A percentile compares a stretch with the other conserved stretches of the same genome.
Evolutionary conservation across 2,329 filamentous ascomycete genomes (phyloP).

Genomic region (Hypoxylon sp.): DNA sequence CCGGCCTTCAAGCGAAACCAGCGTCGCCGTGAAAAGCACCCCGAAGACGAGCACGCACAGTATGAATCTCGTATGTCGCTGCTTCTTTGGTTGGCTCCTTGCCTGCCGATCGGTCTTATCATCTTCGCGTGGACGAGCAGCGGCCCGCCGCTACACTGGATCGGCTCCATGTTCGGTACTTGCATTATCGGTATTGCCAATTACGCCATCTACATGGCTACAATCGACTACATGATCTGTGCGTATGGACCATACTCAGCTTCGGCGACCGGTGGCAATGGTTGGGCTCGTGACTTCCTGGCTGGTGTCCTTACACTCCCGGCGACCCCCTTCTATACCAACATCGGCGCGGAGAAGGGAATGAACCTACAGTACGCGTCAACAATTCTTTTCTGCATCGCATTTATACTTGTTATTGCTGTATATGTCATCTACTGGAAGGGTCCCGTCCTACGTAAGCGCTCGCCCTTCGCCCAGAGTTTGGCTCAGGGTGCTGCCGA

Average conservation of each 20-base stretch:
- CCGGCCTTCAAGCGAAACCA: slow-evolving; percentile 62
- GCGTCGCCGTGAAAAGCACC: slow-evolving; percentile 59
- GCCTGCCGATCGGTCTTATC: slow-evolving; percentile 72
- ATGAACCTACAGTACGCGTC: slow-evolving; percentile 67
- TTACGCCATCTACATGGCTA: slow-evolving; percentile 74
- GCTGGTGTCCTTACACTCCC: slow-evolving; percentile 75
- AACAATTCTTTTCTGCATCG: slow-evolving; percentile 66
- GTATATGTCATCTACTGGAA: slow-evolving; percentile 71
- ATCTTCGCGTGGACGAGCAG: slow-evolving; percentile 73
- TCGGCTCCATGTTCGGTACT: slow-evolving; percentile 72
- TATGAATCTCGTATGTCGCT: slow-evolving; percentile 71
- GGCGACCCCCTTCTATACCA: slow-evolving; percentile 68
- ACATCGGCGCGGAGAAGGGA: slow-evolving; percentile 59
- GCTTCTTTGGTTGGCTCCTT: slow-evolving; percentile 70
- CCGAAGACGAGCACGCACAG: slow-evolving; percentile 69
- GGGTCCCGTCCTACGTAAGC: slow-evolving; percentile 64
- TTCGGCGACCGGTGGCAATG: slow-evolving; percentile 76
- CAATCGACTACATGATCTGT: slow-evolving; percentile 76
- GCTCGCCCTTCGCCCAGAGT: slow-evolving; percentile 70
- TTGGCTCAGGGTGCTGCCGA: slow-evolving; percentile 60
- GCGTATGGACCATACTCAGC: slow-evolving; percentile 76
- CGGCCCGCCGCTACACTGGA: slow-evolving; percentile 69
- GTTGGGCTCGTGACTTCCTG: slow-evolving; percentile 74
- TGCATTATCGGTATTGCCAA: slow-evolving; percentile 74
- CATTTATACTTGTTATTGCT: slow-evolving; percentile 64